A percentile compares a stretch with the other conserved stretches of the same genome.
These are phyloP conservation scores for Rhododendron simsii DNA, from an alignment of 148 eudicot species.

Conservation along the genomic window DNA sequence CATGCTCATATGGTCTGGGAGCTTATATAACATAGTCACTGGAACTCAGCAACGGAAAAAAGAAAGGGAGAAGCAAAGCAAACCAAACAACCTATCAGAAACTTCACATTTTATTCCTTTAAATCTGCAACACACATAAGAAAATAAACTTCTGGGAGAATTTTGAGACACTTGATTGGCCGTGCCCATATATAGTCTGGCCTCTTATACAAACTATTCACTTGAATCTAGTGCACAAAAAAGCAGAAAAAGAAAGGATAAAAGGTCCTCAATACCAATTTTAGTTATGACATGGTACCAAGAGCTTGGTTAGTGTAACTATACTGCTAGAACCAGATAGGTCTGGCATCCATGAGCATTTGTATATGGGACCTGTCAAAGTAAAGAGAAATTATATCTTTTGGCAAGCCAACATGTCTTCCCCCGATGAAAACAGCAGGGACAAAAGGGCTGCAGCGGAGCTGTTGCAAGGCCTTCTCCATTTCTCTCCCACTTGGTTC, in stretches of 20 bases:
- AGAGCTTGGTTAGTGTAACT: neutral
- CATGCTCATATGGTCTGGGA: neutral
- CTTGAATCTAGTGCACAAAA: neutral
- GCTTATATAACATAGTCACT: neutral
- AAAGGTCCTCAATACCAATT: neutral
- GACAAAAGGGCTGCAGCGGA: conserved; percentile 36
- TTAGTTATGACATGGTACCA: neutral
- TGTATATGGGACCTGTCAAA: conserved; percentile 39
- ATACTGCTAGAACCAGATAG: conserved; percentile 46
- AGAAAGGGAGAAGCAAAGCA: neutral
- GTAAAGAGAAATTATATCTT: conserved; percentile 42
- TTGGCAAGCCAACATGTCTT: conserved; percentile 32
- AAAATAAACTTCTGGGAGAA: neutral
- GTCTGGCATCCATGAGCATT: conserved; percentile 35
- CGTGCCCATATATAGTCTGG: neutral
- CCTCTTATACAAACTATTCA: neutral
- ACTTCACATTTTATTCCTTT: neutral
- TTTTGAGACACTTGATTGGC: neutral
- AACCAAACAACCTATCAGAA: neutral
- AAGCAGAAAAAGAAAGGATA: neutral
- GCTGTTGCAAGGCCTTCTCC: conserved; percentile 31
- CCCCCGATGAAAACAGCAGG: conserved; percentile 49
- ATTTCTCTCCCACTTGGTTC: conserved; percentile 34
- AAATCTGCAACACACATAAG: neutral
- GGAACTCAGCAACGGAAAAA: neutral